phyloP scores from a whole-genome alignment of 2,329 filamentous ascomycete species.

The Aspergillus fumigatus region DNA sequence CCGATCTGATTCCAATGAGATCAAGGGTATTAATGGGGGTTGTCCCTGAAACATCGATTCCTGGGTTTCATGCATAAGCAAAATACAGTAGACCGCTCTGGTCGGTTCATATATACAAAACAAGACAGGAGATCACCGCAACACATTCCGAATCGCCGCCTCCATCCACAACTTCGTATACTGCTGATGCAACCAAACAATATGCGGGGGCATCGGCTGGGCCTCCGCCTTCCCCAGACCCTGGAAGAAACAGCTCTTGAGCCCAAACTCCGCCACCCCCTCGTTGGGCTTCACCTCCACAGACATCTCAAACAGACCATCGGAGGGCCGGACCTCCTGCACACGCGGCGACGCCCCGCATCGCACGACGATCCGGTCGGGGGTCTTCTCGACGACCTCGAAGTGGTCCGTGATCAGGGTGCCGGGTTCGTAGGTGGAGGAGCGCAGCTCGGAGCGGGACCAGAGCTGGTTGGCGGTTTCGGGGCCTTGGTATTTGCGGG shows the following conservation, averaged over 20 bases:
- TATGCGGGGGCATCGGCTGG: constrained; percentile 43
- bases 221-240: constrained; percentile 43
- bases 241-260: constrained; percentile 63
- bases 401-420: constrained; percentile 67
- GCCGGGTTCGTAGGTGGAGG: constrained; percentile 58
- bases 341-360: constrained; percentile 63
- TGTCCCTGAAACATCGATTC: too few relatives aligned
- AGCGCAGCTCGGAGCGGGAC: constrained; percentile 51
- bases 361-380: constrained; percentile 57
- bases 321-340: constrained; percentile 52
- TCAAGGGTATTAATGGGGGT: too few relatives aligned
- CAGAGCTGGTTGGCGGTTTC: constrained; percentile 60
- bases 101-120: background rate
- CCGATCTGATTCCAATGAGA: too few relatives aligned
- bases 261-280: constrained; percentile 57
- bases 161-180: constrained; percentile 57
- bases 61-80: background rate
- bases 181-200: constrained; percentile 50
- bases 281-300: constrained; percentile 56
- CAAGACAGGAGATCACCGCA: constrained; percentile 8
- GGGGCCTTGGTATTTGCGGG: constrained; percentile 55
- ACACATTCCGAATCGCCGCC: constrained; percentile 39
- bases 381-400: constrained; percentile 63
- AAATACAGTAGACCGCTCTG: background rate
- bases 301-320: constrained; percentile 64